Conservation (phyloP, 1,284 basidiomycete species). For the Retiboletus fuscus region DNA sequence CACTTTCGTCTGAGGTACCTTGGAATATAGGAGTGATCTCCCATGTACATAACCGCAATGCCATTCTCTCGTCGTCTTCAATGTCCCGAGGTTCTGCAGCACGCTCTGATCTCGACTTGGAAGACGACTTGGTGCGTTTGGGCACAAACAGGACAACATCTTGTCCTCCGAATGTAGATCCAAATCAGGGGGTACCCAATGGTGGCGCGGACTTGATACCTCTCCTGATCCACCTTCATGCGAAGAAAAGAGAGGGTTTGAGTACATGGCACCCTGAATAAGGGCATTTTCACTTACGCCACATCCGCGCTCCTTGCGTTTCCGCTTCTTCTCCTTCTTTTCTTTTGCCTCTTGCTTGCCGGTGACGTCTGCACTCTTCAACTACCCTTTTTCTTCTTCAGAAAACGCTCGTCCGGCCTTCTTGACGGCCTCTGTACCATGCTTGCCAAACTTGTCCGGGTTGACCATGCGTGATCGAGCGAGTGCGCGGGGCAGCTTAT, state of each 20-base stretch:
- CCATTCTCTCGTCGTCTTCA: slow-evolving; percentile 66
- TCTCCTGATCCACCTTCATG: slow-evolving; percentile 41
- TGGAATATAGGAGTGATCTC: too few relatives aligned
- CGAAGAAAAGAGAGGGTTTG: slow-evolving; percentile 13
- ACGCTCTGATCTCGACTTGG: slow-evolving; percentile 18
- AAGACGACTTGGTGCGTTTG: slow-evolving; percentile 52
- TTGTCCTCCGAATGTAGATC: slow-evolving; percentile 59
- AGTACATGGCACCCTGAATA: slow-evolving; percentile 11
- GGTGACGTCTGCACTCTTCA: slow-evolving; percentile 76
- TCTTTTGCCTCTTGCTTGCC: slow-evolving; percentile 89
- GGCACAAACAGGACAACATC: slow-evolving; percentile 52
- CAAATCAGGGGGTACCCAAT: slow-evolving; percentile 74
- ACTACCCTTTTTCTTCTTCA: slow-evolving; percentile 75
- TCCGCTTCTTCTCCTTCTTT: slow-evolving; percentile 90
- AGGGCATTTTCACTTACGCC: slow-evolving; percentile 53
- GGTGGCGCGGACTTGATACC: slow-evolving; percentile 41
- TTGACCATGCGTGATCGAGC: too few relatives aligned
- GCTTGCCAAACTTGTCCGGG: slow-evolving; percentile 75
- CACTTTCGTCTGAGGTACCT: too few relatives aligned
- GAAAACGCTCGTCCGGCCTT: slow-evolving; percentile 79
- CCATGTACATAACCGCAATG: slow-evolving; percentile 58
- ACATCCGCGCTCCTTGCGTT: slow-evolving; percentile 82
- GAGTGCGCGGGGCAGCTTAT: too few relatives aligned
- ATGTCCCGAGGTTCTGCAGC: slow-evolving; percentile 41
- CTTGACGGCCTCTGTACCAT: slow-evolving; percentile 69